These are phyloP conservation scores for Cymbopogon citratus DNA, from an alignment of 176 grass and related monocot genomes.

Conservation along the genomic window DNA sequence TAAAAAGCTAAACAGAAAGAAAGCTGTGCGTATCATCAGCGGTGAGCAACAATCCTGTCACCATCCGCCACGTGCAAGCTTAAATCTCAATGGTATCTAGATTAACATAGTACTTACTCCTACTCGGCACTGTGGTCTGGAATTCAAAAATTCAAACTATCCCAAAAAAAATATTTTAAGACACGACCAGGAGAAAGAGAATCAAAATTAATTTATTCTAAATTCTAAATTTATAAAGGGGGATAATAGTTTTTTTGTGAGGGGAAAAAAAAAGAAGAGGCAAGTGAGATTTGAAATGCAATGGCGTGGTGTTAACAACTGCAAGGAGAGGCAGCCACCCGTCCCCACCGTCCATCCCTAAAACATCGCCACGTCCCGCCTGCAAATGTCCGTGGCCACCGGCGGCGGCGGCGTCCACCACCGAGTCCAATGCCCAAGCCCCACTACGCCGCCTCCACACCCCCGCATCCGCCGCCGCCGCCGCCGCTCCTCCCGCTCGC, in stretches of 20 bases:
- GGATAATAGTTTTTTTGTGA: background rate
- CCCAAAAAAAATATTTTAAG: background rate
- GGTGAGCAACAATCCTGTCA: constrained; percentile 5
- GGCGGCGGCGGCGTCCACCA: constrained; percentile 34
- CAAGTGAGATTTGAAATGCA: background rate
- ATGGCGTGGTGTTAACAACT: constrained; percentile 3
- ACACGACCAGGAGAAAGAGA: background rate
- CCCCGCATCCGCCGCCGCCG: constrained; percentile 13
- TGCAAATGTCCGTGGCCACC: constrained; percentile 39
- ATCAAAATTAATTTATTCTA: background rate
- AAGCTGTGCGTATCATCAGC: background rate
- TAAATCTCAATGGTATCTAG: background rate
- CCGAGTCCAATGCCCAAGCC: constrained; percentile 44
- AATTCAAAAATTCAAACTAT: constrained; percentile 34
- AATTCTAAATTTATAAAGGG: background rate
- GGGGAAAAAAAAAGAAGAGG: background rate
- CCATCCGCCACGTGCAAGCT: constrained; percentile 31
- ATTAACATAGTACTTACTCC: background rate
- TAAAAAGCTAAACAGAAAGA: background rate
- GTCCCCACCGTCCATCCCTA: constrained; percentile 31
- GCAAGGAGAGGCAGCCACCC: constrained; percentile 19
- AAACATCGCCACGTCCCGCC: constrained; percentile 36
- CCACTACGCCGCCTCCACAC: constrained; percentile 30
- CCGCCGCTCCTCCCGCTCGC: constrained; percentile 40
- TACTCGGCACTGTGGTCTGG: background rate